A percentile compares a stretch with the other conserved stretches of the same genome.
phyloP scores from a whole-genome alignment of 306 rosid genomes.

The Astragalus glycyphyllos region DNA sequence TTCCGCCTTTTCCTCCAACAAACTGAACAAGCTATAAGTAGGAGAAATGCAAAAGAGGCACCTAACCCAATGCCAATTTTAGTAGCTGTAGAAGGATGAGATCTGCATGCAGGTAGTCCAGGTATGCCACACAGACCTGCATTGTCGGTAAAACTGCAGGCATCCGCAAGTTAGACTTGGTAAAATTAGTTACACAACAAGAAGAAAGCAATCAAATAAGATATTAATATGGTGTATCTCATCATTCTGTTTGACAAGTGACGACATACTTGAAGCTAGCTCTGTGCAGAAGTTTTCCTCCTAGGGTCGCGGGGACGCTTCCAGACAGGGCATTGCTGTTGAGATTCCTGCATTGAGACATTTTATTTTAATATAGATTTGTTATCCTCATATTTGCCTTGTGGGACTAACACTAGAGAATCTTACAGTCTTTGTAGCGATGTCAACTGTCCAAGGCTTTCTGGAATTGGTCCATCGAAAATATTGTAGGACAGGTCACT shows the following conservation, averaged over 20 bases:
- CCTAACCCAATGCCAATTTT: slow-evolving; percentile 78
- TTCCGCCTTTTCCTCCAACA: slow-evolving; percentile 90
- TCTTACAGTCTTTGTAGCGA: slow-evolving; percentile 70
- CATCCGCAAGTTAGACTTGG: slow-evolving; percentile 38
- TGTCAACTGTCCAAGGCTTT: slow-evolving; percentile 81
- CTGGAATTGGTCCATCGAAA: slow-evolving; percentile 85
- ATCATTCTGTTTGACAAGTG: background rate
- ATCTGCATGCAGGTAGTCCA: slow-evolving; percentile 74
- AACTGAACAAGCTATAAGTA: slow-evolving; percentile 58
- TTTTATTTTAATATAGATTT: slow-evolving; percentile 30
- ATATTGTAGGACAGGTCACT: slow-evolving; percentile 88
- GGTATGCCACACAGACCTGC: slow-evolving; percentile 88
- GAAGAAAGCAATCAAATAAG: slow-evolving; percentile 21
- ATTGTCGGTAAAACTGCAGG: slow-evolving; percentile 89
- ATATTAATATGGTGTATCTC: background rate
- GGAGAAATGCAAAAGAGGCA: slow-evolving; percentile 50
- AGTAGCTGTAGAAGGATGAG: slow-evolving; percentile 66
- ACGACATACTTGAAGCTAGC: slow-evolving; percentile 91
- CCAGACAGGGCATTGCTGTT: slow-evolving; percentile 79
- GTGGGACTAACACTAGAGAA: slow-evolving; percentile 21
- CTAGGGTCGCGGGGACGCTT: slow-evolving; percentile 77
- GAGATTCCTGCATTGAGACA: slow-evolving; percentile 68
- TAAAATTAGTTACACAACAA: background rate
- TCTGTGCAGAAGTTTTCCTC: slow-evolving; percentile 85
- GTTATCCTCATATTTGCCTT: slow-evolving; percentile 17